phyloP scores from a whole-genome alignment of 768 basidiomycete species.

The Pleurotus citrinopileatus region DNA sequence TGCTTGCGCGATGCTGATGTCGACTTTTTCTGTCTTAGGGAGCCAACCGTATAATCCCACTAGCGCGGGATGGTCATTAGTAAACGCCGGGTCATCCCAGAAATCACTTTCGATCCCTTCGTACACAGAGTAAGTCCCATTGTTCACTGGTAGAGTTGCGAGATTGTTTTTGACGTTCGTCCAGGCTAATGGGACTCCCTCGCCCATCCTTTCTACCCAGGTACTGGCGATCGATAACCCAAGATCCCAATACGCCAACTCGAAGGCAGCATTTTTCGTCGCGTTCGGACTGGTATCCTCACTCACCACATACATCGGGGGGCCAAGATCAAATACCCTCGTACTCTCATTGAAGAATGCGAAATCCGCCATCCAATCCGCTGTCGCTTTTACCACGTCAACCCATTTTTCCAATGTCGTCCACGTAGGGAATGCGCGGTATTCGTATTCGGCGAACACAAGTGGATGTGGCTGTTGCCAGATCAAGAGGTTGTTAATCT shows the following conservation, averaged over 20 bases:
- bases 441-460: conserved; percentile 56
- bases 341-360: conserved; percentile 46
- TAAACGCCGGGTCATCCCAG: conserved; percentile 49
- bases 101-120: conserved; percentile 51
- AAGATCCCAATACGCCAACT: conserved; percentile 56
- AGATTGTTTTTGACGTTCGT: conserved; percentile 39
- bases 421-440: conserved; percentile 39
- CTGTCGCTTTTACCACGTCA: conserved; percentile 47
- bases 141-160: conserved; percentile 48
- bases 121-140: conserved; percentile 51
- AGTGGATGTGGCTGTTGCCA: conserved; percentile 64
- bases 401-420: conserved; percentile 48
- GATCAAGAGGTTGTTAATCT: conserved; percentile 61
- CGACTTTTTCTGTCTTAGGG: conserved; percentile 45
- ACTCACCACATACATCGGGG: conserved; percentile 55
- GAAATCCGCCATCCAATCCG: conserved; percentile 59
- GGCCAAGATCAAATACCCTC: conserved; percentile 50
- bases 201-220: conserved; percentile 45
- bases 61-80: conserved; percentile 56
- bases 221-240: conserved; percentile 45
- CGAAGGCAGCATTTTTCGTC: conserved; percentile 55
- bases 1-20: conserved; percentile 39
- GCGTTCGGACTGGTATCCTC: conserved; percentile 56
- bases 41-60: conserved; percentile 59
- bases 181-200: conserved; percentile 41